phyloP scores from a whole-genome alignment of 1,284 basidiomycete species.

The Filobasidium uniguttulatum region DNA sequence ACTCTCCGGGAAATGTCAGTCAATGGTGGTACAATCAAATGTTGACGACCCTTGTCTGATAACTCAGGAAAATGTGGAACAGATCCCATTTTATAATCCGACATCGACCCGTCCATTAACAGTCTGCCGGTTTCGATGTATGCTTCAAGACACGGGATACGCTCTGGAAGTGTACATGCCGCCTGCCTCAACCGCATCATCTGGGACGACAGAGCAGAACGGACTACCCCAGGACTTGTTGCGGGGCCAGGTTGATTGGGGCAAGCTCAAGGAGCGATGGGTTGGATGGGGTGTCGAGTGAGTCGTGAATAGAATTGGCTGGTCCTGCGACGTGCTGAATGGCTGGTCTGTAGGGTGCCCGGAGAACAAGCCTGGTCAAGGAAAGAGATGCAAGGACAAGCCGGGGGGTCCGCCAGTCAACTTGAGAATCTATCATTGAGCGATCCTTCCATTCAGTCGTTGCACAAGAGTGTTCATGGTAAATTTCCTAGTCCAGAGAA shows the following conservation, averaged over 20 bases:
- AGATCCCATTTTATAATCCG: constrained; percentile 22
- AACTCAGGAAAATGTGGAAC: not conserved
- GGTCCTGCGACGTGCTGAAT: not conserved
- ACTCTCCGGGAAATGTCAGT: constrained; percentile 2
- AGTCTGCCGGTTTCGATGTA: constrained; percentile 30
- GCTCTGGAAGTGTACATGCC: constrained; percentile 35
- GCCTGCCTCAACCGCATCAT: constrained; percentile 1
- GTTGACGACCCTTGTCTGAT: too few species aligned
- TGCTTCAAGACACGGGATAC: constrained; percentile 36
- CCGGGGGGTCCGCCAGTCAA: not conserved
- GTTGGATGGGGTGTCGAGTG: constrained; percentile 36
- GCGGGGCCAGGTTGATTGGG: constrained; percentile 17
- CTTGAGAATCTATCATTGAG: not conserved
- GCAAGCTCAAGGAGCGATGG: constrained; percentile 32
- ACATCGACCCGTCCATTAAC: constrained; percentile 19
- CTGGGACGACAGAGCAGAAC: constrained; percentile 3
- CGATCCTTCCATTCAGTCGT: not conserved
- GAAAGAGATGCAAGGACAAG: not conserved
- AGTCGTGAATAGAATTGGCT: constrained; percentile 10
- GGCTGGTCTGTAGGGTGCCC: constrained; percentile 20
- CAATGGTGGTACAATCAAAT: not conserved
- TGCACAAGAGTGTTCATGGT: constrained; percentile 18
- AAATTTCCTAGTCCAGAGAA: constrained; percentile 25
- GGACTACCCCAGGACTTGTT: constrained; percentile 9
- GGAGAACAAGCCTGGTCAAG: constrained; percentile 26